phyloP scores from a whole-genome alignment of 768 basidiomycete genomes.

The Holtermanniella nyarrowii region DNA sequence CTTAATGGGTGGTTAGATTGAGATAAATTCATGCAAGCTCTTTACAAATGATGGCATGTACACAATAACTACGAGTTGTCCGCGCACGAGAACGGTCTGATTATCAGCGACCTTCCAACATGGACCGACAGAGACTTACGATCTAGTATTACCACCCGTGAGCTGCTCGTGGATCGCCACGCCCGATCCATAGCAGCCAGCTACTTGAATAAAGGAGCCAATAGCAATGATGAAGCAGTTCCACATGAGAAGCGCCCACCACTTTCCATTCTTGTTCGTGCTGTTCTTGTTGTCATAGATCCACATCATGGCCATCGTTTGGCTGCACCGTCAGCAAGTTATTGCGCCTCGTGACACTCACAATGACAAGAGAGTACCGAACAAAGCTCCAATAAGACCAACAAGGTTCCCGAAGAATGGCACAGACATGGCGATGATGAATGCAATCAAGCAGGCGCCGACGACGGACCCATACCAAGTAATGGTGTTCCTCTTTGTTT shows the following conservation, averaged over 20 bases:
- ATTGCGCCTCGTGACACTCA: background rate
- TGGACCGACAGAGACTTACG: background rate
- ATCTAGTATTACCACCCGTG: background rate
- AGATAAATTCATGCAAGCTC: too few relatives aligned
- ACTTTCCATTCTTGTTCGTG: constrained; percentile 1
- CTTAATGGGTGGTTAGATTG: too few relatives aligned
- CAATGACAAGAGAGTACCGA: constrained; percentile 10
- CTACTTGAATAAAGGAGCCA: constrained; percentile 17
- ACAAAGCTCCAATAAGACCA: constrained; percentile 18
- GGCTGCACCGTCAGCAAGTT: constrained; percentile 1
- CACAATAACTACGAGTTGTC: background rate
- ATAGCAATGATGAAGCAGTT: constrained; percentile 9
- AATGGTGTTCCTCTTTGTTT: constrained; percentile 6
- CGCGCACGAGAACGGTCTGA: background rate
- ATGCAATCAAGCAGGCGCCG: constrained; percentile 8
- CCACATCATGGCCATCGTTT: constrained; percentile 9
- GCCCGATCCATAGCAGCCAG: background rate
- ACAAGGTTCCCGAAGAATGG: constrained; percentile 17
- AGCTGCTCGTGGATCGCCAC: background rate
- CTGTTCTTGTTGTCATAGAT: constrained; percentile 10
- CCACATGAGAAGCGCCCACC: constrained; percentile 6
- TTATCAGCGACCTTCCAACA: background rate
- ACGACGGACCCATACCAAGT: constrained; percentile 8
- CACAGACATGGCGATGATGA: constrained; percentile 10
- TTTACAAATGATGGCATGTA: too few relatives aligned